A percentile compares a stretch with the other conserved stretches of the same genome.
Conservation (phyloP, 768 basidiomycete genomes). For the Hericium rajendrae region DNA sequence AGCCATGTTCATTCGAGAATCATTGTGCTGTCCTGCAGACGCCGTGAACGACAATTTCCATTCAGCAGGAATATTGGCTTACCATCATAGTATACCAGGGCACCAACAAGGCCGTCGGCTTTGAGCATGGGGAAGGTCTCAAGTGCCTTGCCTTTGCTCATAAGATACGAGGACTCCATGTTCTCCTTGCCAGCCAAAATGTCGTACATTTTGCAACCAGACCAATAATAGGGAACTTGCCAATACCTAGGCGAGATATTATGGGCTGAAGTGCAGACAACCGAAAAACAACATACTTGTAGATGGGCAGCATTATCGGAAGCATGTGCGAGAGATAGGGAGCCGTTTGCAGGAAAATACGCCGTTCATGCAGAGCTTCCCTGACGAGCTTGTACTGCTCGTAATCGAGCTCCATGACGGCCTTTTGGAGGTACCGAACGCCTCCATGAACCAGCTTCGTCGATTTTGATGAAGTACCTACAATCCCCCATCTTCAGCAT, state of each 20-base stretch:
- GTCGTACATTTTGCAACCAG: constrained; percentile 95
- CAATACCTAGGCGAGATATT: constrained; percentile 51
- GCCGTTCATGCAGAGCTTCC: constrained; percentile 90
- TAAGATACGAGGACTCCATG: constrained; percentile 91
- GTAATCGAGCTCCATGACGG: constrained; percentile 90
- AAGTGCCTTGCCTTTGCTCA: constrained; percentile 88
- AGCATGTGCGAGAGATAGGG: constrained; percentile 89
- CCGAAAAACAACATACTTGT: constrained; percentile 49
- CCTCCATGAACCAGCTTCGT: constrained; percentile 98
- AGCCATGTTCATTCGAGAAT: constrained; percentile 96
- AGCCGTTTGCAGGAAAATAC: constrained; percentile 90
- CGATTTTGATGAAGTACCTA: constrained; percentile 92
- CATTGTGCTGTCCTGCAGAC: constrained; percentile 85
- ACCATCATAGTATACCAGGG: constrained; percentile 97
- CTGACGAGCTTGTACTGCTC: constrained; percentile 93
- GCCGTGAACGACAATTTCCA: constrained; percentile 17
- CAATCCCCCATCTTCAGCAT: background rate
- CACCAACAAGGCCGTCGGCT: constrained; percentile 82
- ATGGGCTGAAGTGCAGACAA: background rate
- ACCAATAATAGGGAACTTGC: constrained; percentile 95
- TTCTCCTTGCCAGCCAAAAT: constrained; percentile 91
- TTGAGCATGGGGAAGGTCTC: constrained; percentile 98
- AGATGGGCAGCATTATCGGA: constrained; percentile 95
- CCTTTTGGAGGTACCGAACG: constrained; percentile 95
- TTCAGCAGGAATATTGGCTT: constrained; percentile 22